Conservation (phyloP, 2,329 filamentous ascomycete genomes). For the Penicillium vulpinum region DNA sequence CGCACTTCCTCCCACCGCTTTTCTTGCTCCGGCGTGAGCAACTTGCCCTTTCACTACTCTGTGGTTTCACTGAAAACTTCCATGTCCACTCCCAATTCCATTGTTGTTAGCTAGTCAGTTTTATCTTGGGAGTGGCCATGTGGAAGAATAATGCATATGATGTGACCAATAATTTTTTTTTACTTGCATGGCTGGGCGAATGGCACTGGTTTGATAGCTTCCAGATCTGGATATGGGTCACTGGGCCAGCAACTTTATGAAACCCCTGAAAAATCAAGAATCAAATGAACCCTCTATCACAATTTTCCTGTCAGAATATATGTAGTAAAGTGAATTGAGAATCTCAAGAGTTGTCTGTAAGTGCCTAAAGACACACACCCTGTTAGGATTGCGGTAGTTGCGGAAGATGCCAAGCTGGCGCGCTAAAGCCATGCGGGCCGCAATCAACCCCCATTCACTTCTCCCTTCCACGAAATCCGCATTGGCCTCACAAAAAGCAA, state of each 20-base stretch:
- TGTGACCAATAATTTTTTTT: constrained; percentile 7
- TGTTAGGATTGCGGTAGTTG: constrained; percentile 6
- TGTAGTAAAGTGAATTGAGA: neutral
- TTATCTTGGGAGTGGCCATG: constrained; percentile 7
- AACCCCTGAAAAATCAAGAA: constrained; percentile 6
- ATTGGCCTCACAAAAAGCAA: constrained; percentile 14
- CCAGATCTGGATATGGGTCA: constrained; percentile 19
- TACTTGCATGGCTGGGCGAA: constrained; percentile 39
- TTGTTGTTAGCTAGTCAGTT: constrained; percentile 6
- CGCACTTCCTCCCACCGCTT: constrained; percentile 54
- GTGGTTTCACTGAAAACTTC: neutral
- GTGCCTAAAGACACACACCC: neutral
- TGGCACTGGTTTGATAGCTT: constrained; percentile 22
- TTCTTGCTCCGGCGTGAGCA: constrained; percentile 33
- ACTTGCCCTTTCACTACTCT: neutral
- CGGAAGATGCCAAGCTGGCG: constrained; percentile 20
- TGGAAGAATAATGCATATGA: constrained; percentile 13
- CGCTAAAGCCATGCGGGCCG: constrained; percentile 15
- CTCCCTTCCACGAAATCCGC: constrained; percentile 14
- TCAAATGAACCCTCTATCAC: neutral
- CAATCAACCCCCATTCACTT: constrained; percentile 9
- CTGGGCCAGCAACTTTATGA: constrained; percentile 1
- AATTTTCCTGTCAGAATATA: neutral
- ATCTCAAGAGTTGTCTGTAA: neutral
- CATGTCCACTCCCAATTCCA: neutral